Conservation (phyloP, 768 basidiomycete genomes). For the Trametes sanguinea region DNA sequence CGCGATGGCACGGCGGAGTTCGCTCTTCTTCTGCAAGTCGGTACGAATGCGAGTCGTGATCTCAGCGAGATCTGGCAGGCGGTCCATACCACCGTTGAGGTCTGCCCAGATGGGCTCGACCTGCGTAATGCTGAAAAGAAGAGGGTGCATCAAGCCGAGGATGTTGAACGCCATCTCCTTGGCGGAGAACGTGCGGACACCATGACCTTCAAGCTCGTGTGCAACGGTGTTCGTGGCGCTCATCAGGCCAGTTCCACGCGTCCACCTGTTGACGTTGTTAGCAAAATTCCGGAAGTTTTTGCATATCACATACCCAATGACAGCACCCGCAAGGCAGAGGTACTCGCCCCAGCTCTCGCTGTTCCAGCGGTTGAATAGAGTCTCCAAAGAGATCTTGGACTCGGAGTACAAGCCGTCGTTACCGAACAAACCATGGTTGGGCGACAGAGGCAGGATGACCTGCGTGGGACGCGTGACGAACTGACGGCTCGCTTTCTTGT, state of each 20-base stretch:
- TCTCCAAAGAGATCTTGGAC: conserved; percentile 97
- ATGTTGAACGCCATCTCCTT: conserved; percentile 99
- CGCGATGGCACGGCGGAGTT: conserved; percentile 89
- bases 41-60: conserved; percentile 85
- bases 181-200: conserved; percentile 97
- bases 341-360: conserved; percentile 99
- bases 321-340: conserved; percentile 95
- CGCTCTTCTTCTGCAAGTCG: conserved; percentile 81
- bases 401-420: conserved; percentile 98
- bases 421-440: conserved; percentile 97
- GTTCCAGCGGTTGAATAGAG: conserved; percentile 96
- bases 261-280: conserved; percentile 65
- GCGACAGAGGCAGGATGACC: conserved; percentile 95
- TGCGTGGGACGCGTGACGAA: conserved; percentile 98
- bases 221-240: conserved; percentile 92
- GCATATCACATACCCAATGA: conserved; percentile 76
- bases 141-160: conserved; percentile 97
- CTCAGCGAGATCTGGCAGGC: conserved; percentile 91
- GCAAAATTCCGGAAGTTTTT: neutral
- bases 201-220: conserved; percentile 88
- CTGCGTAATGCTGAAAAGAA: conserved; percentile 98
- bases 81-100: conserved; percentile 97
- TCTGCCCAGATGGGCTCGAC: conserved; percentile 99
- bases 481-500: conserved; percentile 94
- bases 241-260: conserved; percentile 97